These are phyloP conservation scores for Metschnikowia matae DNA, from an alignment of 805 yeast genomes.

Conservation along the genomic window DNA sequence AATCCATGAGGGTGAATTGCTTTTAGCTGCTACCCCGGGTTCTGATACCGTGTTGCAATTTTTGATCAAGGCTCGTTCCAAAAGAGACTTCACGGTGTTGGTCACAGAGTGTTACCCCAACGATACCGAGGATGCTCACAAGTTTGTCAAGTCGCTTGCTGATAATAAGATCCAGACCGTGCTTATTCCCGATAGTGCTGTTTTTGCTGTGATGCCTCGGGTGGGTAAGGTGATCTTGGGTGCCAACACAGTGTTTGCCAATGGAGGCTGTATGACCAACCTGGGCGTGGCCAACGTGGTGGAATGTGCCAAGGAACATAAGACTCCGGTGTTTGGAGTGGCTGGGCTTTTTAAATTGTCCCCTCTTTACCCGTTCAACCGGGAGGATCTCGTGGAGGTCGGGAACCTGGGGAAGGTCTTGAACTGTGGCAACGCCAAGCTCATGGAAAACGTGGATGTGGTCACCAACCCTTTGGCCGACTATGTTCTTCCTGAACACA, in stretches of 20 bases:
- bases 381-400: slow-evolving; percentile 79
- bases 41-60: slow-evolving; percentile 87
- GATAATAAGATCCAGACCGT: slow-evolving; percentile 86
- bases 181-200: slow-evolving; percentile 88
- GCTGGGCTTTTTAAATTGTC: slow-evolving; percentile 92
- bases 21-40: slow-evolving; percentile 91
- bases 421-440: slow-evolving; percentile 63
- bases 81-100: slow-evolving; percentile 86
- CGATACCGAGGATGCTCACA: slow-evolving; percentile 70
- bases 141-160: slow-evolving; percentile 73
- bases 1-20: slow-evolving; percentile 85
- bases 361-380: slow-evolving; percentile 87
- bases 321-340: slow-evolving; percentile 94
- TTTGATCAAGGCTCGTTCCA: slow-evolving; percentile 77
- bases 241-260: slow-evolving; percentile 62
- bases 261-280: slow-evolving; percentile 88
- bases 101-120: slow-evolving; percentile 93
- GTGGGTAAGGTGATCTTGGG: slow-evolving; percentile 96
- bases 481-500: slow-evolving; percentile 88
- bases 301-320: slow-evolving; percentile 88
- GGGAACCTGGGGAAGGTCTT: slow-evolving; percentile 91
- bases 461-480: slow-evolving; percentile 82
- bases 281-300: slow-evolving; percentile 92
- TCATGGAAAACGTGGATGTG: slow-evolving; percentile 72
- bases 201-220: slow-evolving; percentile 92